Evolutionary conservation across 2,329 filamentous ascomycete genomes (phyloP), one percentile per base, ranked within the genome.

Genomic region (Tolypocladium tropicale): DNA sequence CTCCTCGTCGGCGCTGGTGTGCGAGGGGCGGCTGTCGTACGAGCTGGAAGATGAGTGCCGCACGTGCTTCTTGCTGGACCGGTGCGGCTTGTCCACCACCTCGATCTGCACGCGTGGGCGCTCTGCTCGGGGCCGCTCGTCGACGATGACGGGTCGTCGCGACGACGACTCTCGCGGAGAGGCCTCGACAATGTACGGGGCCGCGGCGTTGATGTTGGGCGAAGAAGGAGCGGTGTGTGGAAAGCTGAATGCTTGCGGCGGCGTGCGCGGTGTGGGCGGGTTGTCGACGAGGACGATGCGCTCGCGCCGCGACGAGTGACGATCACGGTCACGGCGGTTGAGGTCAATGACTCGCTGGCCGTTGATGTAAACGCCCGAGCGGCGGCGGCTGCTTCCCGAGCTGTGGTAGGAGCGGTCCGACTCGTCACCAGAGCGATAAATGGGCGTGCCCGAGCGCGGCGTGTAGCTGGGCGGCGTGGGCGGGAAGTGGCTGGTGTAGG

Each of bases 261-360:
- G 74, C 32, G 76, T 76, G 56, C 73, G 71, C 37, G 76, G 73
- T 10, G 73, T 74, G 14, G 76, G 72, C 3, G 75, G 75, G 59
- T 69, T 69, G 57, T 78, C 73, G 53, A 76, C 70, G 56, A 80
- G 69, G 55, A 76, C 61, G 54, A 75, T 68, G 56, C 76, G 74
- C 58, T 79, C 76, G 53, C 69, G 68, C 56, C 68, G 69, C 48
- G 70, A 59, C 39, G 46, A 48, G 52, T 34, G 52, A 21, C 56
- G 50, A 51, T 53, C 59, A 52, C 64, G 63, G 54, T 67, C 63
- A 39, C 65, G 66, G 57, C 65, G 68, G 60, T 67, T 65, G 55
- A 69, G 53, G 53, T 73, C 69, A 50, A 72, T 54, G 2, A 71
- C 62, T 61, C 67, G 71, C 32, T 68, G 65, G 54, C 67, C 73